Evolutionary conservation across 2,329 filamentous ascomycete genomes (phyloP).

Genomic region (Grosmannia penicillata): DNA sequence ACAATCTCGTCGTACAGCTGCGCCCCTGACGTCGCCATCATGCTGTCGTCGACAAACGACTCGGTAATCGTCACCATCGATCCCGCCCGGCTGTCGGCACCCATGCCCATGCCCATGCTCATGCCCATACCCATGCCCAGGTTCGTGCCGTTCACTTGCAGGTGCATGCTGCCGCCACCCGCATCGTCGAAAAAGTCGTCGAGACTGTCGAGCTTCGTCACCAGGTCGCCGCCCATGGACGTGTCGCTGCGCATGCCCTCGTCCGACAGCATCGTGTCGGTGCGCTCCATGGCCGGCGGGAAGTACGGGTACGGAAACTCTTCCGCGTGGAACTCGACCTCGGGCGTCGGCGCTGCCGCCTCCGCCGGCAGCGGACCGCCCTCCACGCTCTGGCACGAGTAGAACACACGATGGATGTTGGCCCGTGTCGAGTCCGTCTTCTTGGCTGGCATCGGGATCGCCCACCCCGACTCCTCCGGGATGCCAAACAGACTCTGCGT

Average conservation of each 20-base stretch:
- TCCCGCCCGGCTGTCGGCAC: background rate
- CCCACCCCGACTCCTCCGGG: slow-evolving; percentile 90
- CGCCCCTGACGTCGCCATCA: slow-evolving; percentile 47
- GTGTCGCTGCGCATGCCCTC: slow-evolving; percentile 51
- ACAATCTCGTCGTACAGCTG: slow-evolving; percentile 85
- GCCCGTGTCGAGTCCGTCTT: slow-evolving; percentile 75
- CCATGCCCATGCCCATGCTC: slow-evolving; percentile 35
- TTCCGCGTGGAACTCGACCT: slow-evolving; percentile 85
- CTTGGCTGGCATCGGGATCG: slow-evolving; percentile 79
- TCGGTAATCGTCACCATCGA: background rate
- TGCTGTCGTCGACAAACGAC: background rate
- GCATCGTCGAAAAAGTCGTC: slow-evolving; percentile 72
- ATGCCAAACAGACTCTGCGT: slow-evolving; percentile 94
- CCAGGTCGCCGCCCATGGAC: slow-evolving; percentile 62
- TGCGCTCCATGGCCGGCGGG: slow-evolving; percentile 48
- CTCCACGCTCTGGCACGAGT: slow-evolving; percentile 60
- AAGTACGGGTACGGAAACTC: slow-evolving; percentile 77
- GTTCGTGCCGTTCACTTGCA: slow-evolving; percentile 21
- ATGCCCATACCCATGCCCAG: slow-evolving; percentile 32
- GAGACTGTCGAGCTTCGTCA: slow-evolving; percentile 63
- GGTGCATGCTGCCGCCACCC: slow-evolving; percentile 8
- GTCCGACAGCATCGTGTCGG: slow-evolving; percentile 87
- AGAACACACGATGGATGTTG: slow-evolving; percentile 93
- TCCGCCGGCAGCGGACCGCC: background rate
- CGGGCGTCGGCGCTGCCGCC: slow-evolving; percentile 44